A percentile compares a stretch with the other conserved stretches of the same genome.
phyloP scores from a whole-genome alignment of 2,329 filamentous ascomycete genomes.

The Gaeumannomyces tritici region DNA sequence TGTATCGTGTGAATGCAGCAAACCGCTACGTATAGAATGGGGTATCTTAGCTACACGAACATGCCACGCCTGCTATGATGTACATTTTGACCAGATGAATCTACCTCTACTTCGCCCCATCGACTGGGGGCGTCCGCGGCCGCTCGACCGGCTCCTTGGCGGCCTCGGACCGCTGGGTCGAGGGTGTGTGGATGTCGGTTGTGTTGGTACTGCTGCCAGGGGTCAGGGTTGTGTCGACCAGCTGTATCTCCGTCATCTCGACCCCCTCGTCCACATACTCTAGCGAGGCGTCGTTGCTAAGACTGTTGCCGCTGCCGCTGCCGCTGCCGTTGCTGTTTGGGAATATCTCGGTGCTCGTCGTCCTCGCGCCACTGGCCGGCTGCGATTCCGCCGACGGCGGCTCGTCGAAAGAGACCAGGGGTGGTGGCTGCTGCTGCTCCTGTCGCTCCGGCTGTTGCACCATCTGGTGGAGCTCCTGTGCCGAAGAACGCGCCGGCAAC shows the following conservation, averaged over 20 bases:
- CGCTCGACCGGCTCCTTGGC: background rate
- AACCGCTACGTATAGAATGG: background rate
- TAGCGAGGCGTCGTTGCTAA: background rate
- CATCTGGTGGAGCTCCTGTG: background rate
- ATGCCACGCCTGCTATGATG: background rate
- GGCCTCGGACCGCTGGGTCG: background rate
- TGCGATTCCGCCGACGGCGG: background rate
- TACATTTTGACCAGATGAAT: background rate
- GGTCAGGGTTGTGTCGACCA: background rate
- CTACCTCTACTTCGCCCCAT: background rate
- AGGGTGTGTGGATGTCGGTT: background rate
- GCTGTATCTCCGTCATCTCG: conserved; percentile 3
- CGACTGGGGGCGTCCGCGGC: too few relatives aligned
- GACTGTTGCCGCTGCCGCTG: background rate
- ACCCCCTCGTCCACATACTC: background rate
- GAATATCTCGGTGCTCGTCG: conserved; percentile 1
- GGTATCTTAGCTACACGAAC: background rate
- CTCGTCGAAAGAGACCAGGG: background rate
- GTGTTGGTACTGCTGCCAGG: background rate
- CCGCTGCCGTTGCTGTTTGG: background rate
- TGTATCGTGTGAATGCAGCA: background rate
- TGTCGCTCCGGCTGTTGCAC: background rate
- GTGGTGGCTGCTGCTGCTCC: background rate
- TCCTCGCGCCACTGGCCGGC: background rate
- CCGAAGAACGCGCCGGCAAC: background rate